phyloP scores from a whole-genome alignment of 768 basidiomycete genomes.

The Tricholoma furcatifolium region DNA sequence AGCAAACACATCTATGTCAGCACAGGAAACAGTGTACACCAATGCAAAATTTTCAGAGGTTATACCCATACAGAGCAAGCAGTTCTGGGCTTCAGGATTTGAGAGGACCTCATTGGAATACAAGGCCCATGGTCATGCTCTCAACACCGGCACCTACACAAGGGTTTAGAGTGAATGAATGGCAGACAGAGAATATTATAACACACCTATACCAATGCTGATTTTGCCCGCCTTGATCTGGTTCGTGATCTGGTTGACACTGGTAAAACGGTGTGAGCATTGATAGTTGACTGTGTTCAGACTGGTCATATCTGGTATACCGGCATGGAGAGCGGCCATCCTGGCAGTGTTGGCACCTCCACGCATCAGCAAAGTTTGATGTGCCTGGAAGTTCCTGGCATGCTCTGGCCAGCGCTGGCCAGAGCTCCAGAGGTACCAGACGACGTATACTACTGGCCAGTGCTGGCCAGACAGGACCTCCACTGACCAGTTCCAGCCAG shows the following conservation, averaged over 20 bases:
- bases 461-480: no score
- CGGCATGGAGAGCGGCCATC: conserved; percentile 84
- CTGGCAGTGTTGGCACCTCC: conserved; percentile 82
- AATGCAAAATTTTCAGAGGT: conserved; percentile 89
- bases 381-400: no score
- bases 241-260: conserved; percentile 80
- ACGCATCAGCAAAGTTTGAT: no score
- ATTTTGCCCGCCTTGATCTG: conserved; percentile 79
- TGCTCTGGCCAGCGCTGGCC: no score
- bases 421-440: no score
- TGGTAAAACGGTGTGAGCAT: conserved; percentile 85
- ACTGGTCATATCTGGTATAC: conserved; percentile 73
- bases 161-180: conserved; percentile 4
- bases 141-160: conserved; percentile 78
- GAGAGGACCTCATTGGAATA: conserved; percentile 64
- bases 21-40: conserved; percentile 72
- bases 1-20: conserved; percentile 81
- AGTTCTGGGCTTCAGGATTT: conserved; percentile 74
- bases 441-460: no score
- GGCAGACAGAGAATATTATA: conserved; percentile 5
- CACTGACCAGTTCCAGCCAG: no score
- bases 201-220: conserved; percentile 84
- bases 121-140: conserved; percentile 78
- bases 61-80: conserved; percentile 87
- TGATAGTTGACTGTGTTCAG: conserved; percentile 88